Conservation (phyloP, 805 yeast species). For the Yarrowia keelungensis region DNA sequence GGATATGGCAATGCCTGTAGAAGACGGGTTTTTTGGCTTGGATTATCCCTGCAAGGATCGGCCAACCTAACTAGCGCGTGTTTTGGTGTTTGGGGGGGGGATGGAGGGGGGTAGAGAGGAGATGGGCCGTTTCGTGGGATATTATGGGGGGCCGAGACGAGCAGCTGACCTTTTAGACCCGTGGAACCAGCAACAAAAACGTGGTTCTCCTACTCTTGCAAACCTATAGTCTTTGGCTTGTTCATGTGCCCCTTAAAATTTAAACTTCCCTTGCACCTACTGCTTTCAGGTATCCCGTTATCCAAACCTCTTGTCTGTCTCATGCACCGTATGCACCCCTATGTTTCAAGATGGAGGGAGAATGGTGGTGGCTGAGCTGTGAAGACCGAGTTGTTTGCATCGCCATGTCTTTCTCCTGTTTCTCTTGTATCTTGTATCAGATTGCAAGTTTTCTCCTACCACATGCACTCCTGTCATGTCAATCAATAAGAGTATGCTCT, state of each 20-base stretch:
- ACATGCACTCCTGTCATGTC: slow-evolving; percentile 9
- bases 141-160: neutral
- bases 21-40: neutral
- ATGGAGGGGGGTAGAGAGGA: neutral
- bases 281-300: neutral
- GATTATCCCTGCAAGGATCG: slow-evolving; percentile 28
- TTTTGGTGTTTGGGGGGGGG: slow-evolving; percentile 7
- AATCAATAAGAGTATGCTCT: neutral
- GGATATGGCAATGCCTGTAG: no score
- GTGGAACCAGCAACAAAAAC: neutral
- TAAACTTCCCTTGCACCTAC: slow-evolving; percentile 26
- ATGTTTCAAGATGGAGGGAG: slow-evolving; percentile 2
- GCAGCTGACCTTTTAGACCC: no score
- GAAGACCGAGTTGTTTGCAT: no score
- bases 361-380: no score
- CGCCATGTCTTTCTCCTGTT: no score
- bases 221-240: neutral
- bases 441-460: neutral
- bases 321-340: slow-evolving; percentile 27
- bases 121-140: neutral
- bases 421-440: no score
- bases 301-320: neutral
- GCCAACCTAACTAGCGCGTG: slow-evolving; percentile 21
- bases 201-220: neutral
- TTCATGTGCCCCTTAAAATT: slow-evolving; percentile 18